phyloP scores from a whole-genome alignment of 768 basidiomycete species.

The Mycena maculata region DNA sequence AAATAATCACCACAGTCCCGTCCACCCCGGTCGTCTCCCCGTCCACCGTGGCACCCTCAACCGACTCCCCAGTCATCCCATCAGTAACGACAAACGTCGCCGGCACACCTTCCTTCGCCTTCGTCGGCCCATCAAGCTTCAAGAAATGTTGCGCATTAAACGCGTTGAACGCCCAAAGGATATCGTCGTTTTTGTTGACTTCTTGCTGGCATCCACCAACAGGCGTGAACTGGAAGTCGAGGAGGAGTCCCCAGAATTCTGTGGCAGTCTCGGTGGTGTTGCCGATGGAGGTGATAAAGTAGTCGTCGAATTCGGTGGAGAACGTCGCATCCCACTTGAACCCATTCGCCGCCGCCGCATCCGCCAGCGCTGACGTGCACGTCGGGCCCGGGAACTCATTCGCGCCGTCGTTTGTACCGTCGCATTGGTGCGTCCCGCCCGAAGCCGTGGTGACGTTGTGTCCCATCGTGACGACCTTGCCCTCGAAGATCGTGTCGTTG shows the following conservation, averaged over 20 bases:
- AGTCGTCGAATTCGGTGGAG: constrained; percentile 54
- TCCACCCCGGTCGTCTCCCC: constrained; percentile 38
- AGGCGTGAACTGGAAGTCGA: constrained; percentile 48
- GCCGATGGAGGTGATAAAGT: constrained; percentile 53
- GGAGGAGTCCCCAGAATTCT: constrained; percentile 51
- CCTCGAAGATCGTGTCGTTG: constrained; percentile 53
- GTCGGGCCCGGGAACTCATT: constrained; percentile 54
- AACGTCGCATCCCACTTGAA: constrained; percentile 57
- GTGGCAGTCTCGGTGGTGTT: constrained; percentile 43
- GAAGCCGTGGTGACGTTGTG: constrained; percentile 52
- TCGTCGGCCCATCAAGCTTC: constrained; percentile 47
- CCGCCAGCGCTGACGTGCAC: constrained; percentile 56
- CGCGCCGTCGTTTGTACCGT: constrained; percentile 54
- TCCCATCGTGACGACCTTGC: constrained; percentile 50
- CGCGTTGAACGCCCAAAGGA: constrained; percentile 54
- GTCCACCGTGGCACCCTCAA: constrained; percentile 49
- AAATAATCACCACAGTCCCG: constrained; percentile 44
- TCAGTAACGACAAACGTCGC: constrained; percentile 51
- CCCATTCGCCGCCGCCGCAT: constrained; percentile 45
- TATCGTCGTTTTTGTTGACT: constrained; percentile 42
- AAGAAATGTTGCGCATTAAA: constrained; percentile 49
- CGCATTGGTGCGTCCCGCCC: constrained; percentile 55
- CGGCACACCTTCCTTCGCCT: constrained; percentile 38
- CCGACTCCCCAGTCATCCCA: constrained; percentile 45
- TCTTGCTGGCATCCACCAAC: constrained; percentile 57